phyloP scores from a whole-genome alignment of 2,329 filamentous ascomycete genomes.

The Coniochaeta sp. region DNA sequence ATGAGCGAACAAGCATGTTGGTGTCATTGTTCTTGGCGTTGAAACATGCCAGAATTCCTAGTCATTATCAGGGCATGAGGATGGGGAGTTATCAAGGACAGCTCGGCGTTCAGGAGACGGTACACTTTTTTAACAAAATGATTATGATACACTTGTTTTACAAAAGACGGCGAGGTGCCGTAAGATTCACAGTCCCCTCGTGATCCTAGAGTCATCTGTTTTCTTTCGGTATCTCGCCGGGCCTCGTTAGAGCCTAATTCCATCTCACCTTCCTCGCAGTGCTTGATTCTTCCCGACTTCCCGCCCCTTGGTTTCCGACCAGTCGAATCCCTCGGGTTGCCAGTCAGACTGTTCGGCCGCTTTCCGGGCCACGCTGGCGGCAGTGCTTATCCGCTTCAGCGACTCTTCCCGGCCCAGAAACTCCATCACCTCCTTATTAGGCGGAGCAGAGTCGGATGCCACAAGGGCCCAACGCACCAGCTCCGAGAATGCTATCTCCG shows the following conservation, averaged over 20 bases:
- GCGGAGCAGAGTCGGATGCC: conserved; percentile 14
- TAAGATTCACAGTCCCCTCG: neutral
- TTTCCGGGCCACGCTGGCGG: neutral
- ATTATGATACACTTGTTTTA: neutral
- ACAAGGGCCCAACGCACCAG: conserved; percentile 23
- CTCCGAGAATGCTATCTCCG: conserved; percentile 3
- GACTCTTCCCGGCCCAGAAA: conserved; percentile 20
- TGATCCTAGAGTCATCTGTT: too few species aligned
- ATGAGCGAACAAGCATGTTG: conserved; percentile 17
- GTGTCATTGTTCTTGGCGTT: neutral
- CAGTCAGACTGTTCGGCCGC: neutral
- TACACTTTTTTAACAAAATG: neutral
- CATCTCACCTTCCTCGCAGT: neutral
- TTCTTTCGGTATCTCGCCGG: neutral
- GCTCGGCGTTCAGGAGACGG: neutral
- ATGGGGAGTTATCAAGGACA: conserved; percentile 1
- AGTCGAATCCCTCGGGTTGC: neutral
- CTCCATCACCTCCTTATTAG: conserved; percentile 15
- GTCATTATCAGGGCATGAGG: neutral
- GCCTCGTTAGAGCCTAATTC: neutral
- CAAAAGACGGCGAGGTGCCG: neutral
- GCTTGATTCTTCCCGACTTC: neutral
- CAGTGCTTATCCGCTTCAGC: neutral
- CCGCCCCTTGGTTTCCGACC: neutral
- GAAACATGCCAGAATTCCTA: neutral